Percentiles rank a stretch among this genome's conserved stretches.
These are phyloP conservation scores for Lobosporangium transversale DNA, from an alignment of 192 early-diverging fungal species.

Conservation along the genomic window DNA sequence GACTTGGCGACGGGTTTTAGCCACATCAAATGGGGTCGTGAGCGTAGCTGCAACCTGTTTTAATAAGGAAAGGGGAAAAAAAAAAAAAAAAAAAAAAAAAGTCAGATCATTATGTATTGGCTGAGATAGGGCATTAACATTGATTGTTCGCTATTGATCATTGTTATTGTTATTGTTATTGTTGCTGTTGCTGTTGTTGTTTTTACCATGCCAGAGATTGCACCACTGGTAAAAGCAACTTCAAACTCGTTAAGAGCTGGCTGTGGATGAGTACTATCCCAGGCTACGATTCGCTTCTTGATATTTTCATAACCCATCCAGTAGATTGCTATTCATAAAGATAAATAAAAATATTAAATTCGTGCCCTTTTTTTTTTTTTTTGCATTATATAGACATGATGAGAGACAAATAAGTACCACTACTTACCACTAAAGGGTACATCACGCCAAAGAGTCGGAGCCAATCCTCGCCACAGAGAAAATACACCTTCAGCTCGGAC, in stretches of 20 bases:
- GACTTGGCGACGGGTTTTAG: constrained; percentile 91
- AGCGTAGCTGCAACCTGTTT: constrained; percentile 78
- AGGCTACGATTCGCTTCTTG: constrained; percentile 54
- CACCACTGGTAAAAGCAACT: constrained; percentile 83
- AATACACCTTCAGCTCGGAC: constrained; percentile 65
- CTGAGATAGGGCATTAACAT: too few species aligned
- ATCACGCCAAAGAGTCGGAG: constrained; percentile 92
- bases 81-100: neutral
- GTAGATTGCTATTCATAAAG: constrained; percentile 72
- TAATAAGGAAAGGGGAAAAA: neutral
- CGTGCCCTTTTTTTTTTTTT: too few species aligned
- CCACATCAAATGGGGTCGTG: constrained; percentile 96
- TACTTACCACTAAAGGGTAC: constrained; percentile 86
- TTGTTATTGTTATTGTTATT: too few species aligned
- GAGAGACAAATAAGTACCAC: too few species aligned
- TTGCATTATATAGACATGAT: too few species aligned
- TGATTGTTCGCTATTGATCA: too few species aligned
- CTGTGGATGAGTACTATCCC: constrained; percentile 16
- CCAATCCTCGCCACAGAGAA: constrained; percentile 87
- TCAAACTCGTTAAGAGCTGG: constrained; percentile 64
- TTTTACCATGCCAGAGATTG: constrained; percentile 81
- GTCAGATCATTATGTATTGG: too few species aligned
- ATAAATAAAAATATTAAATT: neutral
- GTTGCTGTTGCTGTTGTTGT: too few species aligned
- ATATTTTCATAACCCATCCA: constrained; percentile 92